phyloP scores from a whole-genome alignment of 2,329 filamentous ascomycete species.

The Kalaharituber pfeilii region DNA sequence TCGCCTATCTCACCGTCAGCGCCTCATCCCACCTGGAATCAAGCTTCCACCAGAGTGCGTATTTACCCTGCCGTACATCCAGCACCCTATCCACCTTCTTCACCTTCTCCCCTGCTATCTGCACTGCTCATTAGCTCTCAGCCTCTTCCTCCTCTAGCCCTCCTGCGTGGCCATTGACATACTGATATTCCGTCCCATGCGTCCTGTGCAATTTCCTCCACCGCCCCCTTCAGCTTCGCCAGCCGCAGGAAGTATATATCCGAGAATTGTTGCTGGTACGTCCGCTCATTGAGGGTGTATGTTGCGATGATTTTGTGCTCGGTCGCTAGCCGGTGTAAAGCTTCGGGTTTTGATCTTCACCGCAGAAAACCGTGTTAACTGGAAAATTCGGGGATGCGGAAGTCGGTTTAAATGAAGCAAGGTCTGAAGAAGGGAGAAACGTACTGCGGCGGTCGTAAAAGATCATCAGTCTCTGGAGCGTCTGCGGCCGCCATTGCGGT shows the following conservation, averaged over 20 bases:
- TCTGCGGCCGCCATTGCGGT: not conserved
- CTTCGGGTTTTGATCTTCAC: not conserved
- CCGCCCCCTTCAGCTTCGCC: slow-evolving; percentile 66
- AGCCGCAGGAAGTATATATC: slow-evolving; percentile 96
- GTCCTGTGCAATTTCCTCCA: slow-evolving; percentile 54
- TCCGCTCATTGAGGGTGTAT: slow-evolving; percentile 33
- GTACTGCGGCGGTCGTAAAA: not conserved
- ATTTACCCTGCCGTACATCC: slow-evolving; percentile 63
- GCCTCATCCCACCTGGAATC: not conserved
- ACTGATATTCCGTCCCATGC: slow-evolving; percentile 42
- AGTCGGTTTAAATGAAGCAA: not conserved
- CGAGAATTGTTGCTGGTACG: slow-evolving; percentile 88
- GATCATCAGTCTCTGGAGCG: not conserved
- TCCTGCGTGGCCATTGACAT: not conserved
- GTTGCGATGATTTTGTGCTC: slow-evolving; percentile 1
- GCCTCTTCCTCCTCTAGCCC: not conserved
- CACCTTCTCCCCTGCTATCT: slow-evolving; percentile 60
- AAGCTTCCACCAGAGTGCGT: too few species aligned
- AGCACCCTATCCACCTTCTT: slow-evolving; percentile 70
- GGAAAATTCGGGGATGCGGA: too few species aligned
- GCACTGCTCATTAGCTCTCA: not conserved
- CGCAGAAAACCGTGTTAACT: not conserved
- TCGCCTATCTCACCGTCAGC: slow-evolving; percentile 34
- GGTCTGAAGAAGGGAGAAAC: not conserved
- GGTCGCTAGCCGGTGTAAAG: not conserved